Percentiles rank a stretch among this genome's conserved stretches.
Evolutionary conservation across 257 asterid species (phyloP).

Genomic region (Rauvolfia tetraphylla): DNA sequence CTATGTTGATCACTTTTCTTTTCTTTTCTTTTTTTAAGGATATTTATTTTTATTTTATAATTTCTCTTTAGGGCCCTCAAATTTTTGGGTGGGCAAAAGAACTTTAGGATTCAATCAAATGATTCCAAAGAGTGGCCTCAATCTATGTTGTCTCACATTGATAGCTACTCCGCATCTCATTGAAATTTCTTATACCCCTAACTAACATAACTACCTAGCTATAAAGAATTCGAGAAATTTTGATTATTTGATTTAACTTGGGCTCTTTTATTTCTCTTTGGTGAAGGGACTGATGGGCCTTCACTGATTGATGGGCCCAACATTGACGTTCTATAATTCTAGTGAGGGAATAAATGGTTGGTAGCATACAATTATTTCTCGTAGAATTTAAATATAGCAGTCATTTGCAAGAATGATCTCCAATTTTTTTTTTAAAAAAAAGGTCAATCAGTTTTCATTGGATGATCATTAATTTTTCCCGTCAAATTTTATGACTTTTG

Average conservation of each 20-base stretch:
- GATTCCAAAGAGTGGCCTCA: slow-evolving; percentile 5
- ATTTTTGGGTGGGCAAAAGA: not conserved
- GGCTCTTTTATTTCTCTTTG: not conserved
- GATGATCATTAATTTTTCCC: no score
- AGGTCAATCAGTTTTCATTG: no score
- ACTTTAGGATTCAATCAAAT: not conserved
- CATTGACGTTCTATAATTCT: not conserved
- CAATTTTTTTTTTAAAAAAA: no score
- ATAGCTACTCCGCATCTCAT: slow-evolving; percentile 6
- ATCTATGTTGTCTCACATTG: slow-evolving; percentile 2
- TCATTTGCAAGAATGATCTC: no score
- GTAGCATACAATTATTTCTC: no score
- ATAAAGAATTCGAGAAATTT: not conserved
- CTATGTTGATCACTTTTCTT: not conserved
- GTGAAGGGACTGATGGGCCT: not conserved
- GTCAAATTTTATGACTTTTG: no score
- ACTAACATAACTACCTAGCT: slow-evolving; percentile 25
- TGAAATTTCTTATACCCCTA: not conserved
- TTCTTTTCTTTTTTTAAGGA: no score
- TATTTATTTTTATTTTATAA: not conserved
- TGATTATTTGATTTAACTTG: not conserved
- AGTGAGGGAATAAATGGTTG: not conserved
- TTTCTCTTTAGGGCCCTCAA: not conserved
- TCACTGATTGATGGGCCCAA: not conserved
- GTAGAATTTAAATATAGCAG: not conserved